Conservation (phyloP, 805 yeast species). For the Danielozyma ontarioensis region DNA sequence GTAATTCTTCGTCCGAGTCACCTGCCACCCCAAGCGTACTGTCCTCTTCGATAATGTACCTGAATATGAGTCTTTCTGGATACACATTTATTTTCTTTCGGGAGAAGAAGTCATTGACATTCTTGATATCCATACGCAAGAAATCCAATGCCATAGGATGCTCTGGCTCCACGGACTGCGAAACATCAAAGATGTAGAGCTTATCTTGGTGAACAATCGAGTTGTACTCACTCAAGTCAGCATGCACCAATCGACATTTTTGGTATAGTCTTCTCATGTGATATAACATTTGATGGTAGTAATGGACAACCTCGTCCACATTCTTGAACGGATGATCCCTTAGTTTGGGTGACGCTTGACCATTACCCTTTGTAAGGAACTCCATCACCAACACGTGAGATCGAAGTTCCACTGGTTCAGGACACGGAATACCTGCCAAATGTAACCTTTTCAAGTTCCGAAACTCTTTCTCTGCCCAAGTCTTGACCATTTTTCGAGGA, state of each 20-base stretch:
- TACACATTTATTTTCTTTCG: constrained; percentile 68
- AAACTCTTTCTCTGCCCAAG: constrained; percentile 98
- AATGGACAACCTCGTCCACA: constrained; percentile 57
- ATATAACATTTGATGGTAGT: constrained; percentile 73
- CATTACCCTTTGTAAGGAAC: constrained; percentile 70
- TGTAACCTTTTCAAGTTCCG: constrained; percentile 82
- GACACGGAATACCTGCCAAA: constrained; percentile 81
- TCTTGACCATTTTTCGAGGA: constrained; percentile 94
- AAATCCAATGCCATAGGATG: constrained; percentile 97
- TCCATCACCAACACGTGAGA: constrained; percentile 95
- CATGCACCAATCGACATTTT: constrained; percentile 87
- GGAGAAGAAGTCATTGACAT: constrained; percentile 82
- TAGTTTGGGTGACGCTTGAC: constrained; percentile 87
- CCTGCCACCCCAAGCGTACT: constrained; percentile 30
- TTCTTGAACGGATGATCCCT: constrained; percentile 75
- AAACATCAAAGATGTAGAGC: constrained; percentile 88
- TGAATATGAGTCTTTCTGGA: constrained; percentile 77
- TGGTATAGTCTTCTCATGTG: constrained; percentile 86
- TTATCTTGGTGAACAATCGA: constrained; percentile 75
- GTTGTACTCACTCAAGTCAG: constrained; percentile 94
- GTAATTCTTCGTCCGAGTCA: constrained; percentile 39
- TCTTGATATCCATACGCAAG: constrained; percentile 94
- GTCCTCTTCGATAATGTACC: constrained; percentile 57
- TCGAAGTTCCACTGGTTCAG: constrained; percentile 84
- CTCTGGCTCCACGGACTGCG: constrained; percentile 96